A percentile compares a stretch with the other conserved stretches of the same genome.
Conservation (phyloP, 371 early-diverging fungal genomes). For the Saksenaea vasiformis region DNA sequence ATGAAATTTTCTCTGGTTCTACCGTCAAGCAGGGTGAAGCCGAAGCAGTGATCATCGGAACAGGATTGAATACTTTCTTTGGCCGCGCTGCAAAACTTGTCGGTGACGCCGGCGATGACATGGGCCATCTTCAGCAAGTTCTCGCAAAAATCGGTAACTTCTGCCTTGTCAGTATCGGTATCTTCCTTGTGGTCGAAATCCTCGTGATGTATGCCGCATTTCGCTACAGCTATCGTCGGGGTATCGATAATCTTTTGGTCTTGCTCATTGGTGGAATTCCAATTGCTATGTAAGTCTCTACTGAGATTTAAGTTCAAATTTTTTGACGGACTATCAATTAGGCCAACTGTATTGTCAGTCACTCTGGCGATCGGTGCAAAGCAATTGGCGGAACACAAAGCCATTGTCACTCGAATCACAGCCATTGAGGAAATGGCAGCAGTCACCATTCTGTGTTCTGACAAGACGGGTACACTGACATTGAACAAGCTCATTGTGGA, state of each 20-base stretch:
- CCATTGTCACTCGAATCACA: slow-evolving; percentile 87
- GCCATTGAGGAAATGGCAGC: slow-evolving; percentile 94
- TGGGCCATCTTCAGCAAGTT: slow-evolving; percentile 87
- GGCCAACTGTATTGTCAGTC: slow-evolving; percentile 85
- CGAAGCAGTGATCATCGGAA: slow-evolving; percentile 83
- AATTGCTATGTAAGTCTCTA: slow-evolving; percentile 59
- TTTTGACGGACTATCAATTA: neutral
- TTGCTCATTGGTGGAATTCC: slow-evolving; percentile 84
- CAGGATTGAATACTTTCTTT: slow-evolving; percentile 88
- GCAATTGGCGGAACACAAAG: slow-evolving; percentile 91
- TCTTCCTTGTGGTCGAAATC: slow-evolving; percentile 79
- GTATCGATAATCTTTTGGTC: slow-evolving; percentile 74
- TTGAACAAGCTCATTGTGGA: slow-evolving; percentile 88
- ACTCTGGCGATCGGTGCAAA: slow-evolving; percentile 94
- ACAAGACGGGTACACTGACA: slow-evolving; percentile 97
- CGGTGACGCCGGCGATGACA: slow-evolving; percentile 77
- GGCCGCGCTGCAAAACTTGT: slow-evolving; percentile 89
- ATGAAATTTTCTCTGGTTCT: slow-evolving; percentile 78
- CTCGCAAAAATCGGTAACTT: slow-evolving; percentile 93
- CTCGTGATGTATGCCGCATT: slow-evolving; percentile 81
- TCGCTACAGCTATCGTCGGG: slow-evolving; percentile 69
- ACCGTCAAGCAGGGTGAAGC: slow-evolving; percentile 95
- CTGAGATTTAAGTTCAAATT: neutral
- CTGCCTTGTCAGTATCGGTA: slow-evolving; percentile 70
- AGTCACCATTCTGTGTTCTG: slow-evolving; percentile 92